A percentile compares a stretch with the other conserved stretches of the same genome.
Evolutionary conservation across 805 yeast species (phyloP).

Genomic region (Candida xiaguanensis): DNA sequence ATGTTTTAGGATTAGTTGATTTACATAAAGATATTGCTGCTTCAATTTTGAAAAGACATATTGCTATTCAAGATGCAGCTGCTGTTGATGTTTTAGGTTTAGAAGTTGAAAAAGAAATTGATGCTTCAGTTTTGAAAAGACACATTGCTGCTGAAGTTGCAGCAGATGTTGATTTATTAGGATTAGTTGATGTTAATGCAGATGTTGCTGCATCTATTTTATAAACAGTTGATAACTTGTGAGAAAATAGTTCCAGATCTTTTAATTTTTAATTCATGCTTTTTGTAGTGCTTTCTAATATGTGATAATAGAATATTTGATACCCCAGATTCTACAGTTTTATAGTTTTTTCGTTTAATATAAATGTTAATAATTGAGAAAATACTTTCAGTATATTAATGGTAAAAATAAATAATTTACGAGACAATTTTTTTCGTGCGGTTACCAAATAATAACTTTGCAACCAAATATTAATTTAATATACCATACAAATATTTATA

Average conservation of each 20-base stretch:
- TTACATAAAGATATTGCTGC: neutral
- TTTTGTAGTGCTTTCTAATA: neutral
- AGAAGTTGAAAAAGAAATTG: conserved; percentile 1
- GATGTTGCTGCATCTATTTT: neutral
- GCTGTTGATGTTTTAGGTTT: neutral
- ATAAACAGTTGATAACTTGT: neutral
- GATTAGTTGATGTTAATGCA: neutral
- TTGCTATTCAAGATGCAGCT: neutral
- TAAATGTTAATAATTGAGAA: too few species aligned
- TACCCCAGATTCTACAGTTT: neutral
- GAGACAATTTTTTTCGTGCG: too few species aligned
- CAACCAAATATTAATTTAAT: neutral
- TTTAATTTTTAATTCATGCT: neutral
- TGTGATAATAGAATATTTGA: neutral
- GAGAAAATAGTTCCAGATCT: neutral
- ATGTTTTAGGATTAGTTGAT: neutral
- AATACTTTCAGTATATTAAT: too few species aligned
- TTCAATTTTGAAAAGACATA: neutral
- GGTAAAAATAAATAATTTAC: too few species aligned
- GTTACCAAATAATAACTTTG: neutral
- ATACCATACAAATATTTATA: neutral
- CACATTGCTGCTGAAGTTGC: neutral
- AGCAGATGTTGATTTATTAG: neutral
- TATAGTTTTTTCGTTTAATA: neutral
- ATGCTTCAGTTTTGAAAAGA: neutral